phyloP scores from a whole-genome alignment of 2,329 filamentous ascomycete genomes.

The Cladosporium cucumerinum region DNA sequence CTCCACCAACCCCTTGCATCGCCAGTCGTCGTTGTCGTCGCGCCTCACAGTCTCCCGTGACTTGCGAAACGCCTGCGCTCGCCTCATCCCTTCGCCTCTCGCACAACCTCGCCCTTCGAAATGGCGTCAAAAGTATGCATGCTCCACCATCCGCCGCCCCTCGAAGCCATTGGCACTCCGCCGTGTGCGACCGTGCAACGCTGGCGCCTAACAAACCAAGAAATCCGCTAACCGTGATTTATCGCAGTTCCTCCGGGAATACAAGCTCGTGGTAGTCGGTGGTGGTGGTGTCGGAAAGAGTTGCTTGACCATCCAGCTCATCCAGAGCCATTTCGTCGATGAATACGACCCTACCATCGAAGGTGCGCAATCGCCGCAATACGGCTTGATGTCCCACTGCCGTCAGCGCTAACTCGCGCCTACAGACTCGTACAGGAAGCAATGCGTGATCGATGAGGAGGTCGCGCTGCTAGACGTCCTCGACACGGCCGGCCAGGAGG shows the following conservation, averaged over 20 bases:
- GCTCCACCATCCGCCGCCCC: slow-evolving; percentile 14
- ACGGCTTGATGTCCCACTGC: background rate
- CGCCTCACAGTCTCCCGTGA: slow-evolving; percentile 1
- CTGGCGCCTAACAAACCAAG: slow-evolving; percentile 17
- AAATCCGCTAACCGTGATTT: slow-evolving; percentile 15
- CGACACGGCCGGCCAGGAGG: slow-evolving; percentile 96
- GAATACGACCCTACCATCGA: slow-evolving; percentile 99
- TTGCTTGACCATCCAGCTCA: slow-evolving; percentile 89
- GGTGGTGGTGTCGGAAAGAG: slow-evolving; percentile 99
- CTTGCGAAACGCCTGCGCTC: slow-evolving; percentile 1
- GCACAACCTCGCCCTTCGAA: slow-evolving; percentile 19
- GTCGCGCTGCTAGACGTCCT: slow-evolving; percentile 95
- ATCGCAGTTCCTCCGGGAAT: slow-evolving; percentile 50
- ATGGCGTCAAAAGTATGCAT: slow-evolving; percentile 36
- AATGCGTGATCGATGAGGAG: slow-evolving; percentile 98
- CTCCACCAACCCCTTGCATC: slow-evolving; percentile 3
- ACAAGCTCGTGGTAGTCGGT: slow-evolving; percentile 80
- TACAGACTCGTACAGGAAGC: slow-evolving; percentile 97
- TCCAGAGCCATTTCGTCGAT: slow-evolving; percentile 90
- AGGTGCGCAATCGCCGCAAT: slow-evolving; percentile 57
- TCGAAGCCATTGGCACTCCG: slow-evolving; percentile 14
- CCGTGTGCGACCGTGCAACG: slow-evolving; percentile 16
- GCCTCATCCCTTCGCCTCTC: background rate
- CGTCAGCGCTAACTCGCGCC: slow-evolving; percentile 22
- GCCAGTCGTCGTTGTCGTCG: background rate